These are phyloP conservation scores for Phalaenopsis equestris DNA, from an alignment of 106 monocot genomes.

Conservation along the genomic window DNA sequence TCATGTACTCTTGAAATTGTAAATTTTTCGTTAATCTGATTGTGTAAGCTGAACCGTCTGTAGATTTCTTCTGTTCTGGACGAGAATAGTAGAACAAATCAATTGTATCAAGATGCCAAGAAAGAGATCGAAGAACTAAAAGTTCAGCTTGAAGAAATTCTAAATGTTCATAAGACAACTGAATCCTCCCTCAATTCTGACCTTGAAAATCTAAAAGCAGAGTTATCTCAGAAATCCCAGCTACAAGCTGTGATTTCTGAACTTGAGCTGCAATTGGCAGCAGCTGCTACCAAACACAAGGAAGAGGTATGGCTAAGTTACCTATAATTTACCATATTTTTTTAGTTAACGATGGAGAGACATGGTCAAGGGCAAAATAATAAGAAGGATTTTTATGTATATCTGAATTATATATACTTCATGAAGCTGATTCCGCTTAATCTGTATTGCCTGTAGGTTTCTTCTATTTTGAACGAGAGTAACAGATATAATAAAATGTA, in stretches of 20 bases:
- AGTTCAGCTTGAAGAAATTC: constrained; percentile 46
- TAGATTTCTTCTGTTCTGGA: constrained; percentile 62
- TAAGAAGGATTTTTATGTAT: too few relatives aligned
- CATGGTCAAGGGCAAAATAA: not conserved
- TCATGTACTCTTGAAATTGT: not conserved
- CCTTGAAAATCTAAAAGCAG: constrained; percentile 34
- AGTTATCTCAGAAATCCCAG: constrained; percentile 34
- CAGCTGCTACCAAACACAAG: constrained; percentile 29
- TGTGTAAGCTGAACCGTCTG: constrained; percentile 7
- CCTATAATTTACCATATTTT: not conserved
- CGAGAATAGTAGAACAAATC: constrained; percentile 45
- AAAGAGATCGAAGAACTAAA: constrained; percentile 39
- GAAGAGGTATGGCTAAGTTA: constrained; percentile 39
- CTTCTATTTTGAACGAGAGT: constrained; percentile 50
- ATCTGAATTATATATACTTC: not conserved
- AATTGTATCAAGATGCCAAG: constrained; percentile 44
- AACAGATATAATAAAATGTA: constrained; percentile 36
- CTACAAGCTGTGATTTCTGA: constrained; percentile 29
- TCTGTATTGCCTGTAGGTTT: constrained; percentile 41
- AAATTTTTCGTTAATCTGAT: not conserved
- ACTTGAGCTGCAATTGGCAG: constrained; percentile 38
- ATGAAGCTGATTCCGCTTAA: constrained; percentile 2
- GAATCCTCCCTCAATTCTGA: constrained; percentile 28
- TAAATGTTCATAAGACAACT: constrained; percentile 27
- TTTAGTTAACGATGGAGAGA: not conserved